Percentiles rank a stretch among this genome's conserved stretches.
Conservation (phyloP, 495 filamentous ascomycete genomes). For the Aspergillus baeticus region DNA sequence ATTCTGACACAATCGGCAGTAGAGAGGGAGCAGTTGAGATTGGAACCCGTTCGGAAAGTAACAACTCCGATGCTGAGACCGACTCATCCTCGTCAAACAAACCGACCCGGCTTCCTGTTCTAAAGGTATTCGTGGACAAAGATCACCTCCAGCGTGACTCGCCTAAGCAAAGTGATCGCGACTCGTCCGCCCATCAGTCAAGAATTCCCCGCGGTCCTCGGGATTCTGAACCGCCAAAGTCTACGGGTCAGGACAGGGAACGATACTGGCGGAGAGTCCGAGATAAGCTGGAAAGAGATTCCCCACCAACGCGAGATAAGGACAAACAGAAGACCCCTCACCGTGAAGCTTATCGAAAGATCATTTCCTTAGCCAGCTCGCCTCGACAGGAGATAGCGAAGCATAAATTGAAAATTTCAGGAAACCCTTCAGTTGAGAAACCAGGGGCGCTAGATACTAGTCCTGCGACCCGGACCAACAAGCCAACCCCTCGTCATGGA, state of each 20-base stretch:
- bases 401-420: constrained; percentile 17
- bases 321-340: constrained; percentile 24
- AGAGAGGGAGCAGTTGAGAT: background rate
- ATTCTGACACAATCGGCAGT: background rate
- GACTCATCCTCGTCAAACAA: constrained; percentile 15
- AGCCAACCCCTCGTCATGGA: constrained; percentile 21
- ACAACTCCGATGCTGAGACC: background rate
- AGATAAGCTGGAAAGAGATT: constrained; percentile 32
- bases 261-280: constrained; percentile 33
- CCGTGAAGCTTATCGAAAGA: constrained; percentile 22
- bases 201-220: constrained; percentile 14
- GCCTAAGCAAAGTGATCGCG: constrained; percentile 4
- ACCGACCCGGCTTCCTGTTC: constrained; percentile 36
- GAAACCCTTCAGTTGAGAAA: constrained; percentile 18
- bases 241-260: constrained; percentile 26
- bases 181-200: background rate
- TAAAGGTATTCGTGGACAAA: constrained; percentile 23
- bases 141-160: constrained; percentile 12
- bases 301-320: constrained; percentile 23
- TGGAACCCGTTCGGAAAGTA: background rate
- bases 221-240: constrained; percentile 19
- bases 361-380: constrained; percentile 20
- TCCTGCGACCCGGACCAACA: constrained; percentile 29
- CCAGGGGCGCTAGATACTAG: constrained; percentile 22
- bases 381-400: constrained; percentile 20